These are phyloP conservation scores for Hibiscus syriacus DNA, from an alignment of 345 rosid species.

Conservation along the genomic window DNA sequence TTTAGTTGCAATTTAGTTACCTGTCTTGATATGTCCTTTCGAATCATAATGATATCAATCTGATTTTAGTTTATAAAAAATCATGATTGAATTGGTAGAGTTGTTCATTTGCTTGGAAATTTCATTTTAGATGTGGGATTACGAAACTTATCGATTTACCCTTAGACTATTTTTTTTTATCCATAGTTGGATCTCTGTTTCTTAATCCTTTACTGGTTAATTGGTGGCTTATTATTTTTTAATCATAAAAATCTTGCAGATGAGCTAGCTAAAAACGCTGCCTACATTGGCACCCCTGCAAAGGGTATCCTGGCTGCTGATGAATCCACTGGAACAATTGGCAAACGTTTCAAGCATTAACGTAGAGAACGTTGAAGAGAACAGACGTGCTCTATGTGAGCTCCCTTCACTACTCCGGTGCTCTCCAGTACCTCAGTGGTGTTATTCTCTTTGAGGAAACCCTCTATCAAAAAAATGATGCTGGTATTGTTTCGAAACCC, in stretches of 20 bases:
- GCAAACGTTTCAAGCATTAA: slow-evolving; percentile 5
- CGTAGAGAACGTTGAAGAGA: background rate
- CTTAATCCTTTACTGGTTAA: background rate
- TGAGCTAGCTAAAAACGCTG: background rate
- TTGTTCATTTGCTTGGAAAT: background rate
- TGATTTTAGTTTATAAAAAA: background rate
- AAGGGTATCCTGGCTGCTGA: slow-evolving; percentile 1
- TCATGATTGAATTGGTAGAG: background rate
- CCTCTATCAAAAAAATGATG: slow-evolving; percentile 72
- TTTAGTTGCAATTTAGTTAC: too few species aligned
- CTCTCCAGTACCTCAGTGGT: slow-evolving; percentile 42
- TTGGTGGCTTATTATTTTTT: background rate
- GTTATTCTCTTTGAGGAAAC: slow-evolving; percentile 81
- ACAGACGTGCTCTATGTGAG: slow-evolving; percentile 2
- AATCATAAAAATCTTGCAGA: background rate
- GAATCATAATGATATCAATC: background rate
- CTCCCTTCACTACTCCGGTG: background rate
- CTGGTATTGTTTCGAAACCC: slow-evolving; percentile 19
- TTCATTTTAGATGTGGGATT: background rate
- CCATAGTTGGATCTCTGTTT: background rate
- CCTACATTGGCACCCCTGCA: background rate
- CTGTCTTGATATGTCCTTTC: background rate
- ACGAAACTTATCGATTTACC: too few species aligned
- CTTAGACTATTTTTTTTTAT: background rate
- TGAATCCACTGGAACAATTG: background rate